A percentile compares a stretch with the other conserved stretches of the same genome.
phyloP scores from a whole-genome alignment of 495 filamentous ascomycete genomes.

The Pyrenula aspistea region DNA sequence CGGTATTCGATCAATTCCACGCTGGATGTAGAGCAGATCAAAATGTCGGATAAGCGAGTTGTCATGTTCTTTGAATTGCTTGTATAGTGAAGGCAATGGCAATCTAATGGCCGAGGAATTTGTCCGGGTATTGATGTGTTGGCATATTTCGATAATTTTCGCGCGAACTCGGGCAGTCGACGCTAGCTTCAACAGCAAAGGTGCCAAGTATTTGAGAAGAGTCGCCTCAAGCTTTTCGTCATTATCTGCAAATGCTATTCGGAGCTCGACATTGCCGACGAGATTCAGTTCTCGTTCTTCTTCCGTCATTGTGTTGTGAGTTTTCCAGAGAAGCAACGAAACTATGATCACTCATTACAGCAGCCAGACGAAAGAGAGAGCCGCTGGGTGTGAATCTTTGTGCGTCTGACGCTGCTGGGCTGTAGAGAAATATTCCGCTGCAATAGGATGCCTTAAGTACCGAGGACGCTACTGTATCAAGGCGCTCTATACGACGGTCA shows the following conservation, averaged over 20 bases:
- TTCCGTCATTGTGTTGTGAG: constrained; percentile 12
- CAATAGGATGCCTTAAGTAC: too few species aligned
- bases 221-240: constrained; percentile 68
- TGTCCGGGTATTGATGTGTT: constrained; percentile 68
- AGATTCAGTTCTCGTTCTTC: constrained; percentile 74
- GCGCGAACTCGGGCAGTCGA: constrained; percentile 72
- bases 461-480: too few species aligned
- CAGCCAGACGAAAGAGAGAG: too few species aligned
- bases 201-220: constrained; percentile 66
- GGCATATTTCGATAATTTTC: constrained; percentile 64
- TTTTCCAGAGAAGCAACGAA: too few species aligned
- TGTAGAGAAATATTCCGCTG: too few species aligned
- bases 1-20: constrained; percentile 63
- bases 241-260: constrained; percentile 74
- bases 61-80: constrained; percentile 76
- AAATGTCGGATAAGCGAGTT: constrained; percentile 70
- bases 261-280: constrained; percentile 81
- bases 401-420: too few species aligned
- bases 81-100: constrained; percentile 69
- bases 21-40: constrained; percentile 80
- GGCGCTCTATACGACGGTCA: too few species aligned
- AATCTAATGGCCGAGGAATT: constrained; percentile 61
- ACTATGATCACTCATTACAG: too few species aligned
- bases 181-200: constrained; percentile 71
- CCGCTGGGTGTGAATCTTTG: too few species aligned